Evolutionary conservation across 768 basidiomycete genomes (phyloP).

Genomic region (Leccinum subtestaceum): DNA sequence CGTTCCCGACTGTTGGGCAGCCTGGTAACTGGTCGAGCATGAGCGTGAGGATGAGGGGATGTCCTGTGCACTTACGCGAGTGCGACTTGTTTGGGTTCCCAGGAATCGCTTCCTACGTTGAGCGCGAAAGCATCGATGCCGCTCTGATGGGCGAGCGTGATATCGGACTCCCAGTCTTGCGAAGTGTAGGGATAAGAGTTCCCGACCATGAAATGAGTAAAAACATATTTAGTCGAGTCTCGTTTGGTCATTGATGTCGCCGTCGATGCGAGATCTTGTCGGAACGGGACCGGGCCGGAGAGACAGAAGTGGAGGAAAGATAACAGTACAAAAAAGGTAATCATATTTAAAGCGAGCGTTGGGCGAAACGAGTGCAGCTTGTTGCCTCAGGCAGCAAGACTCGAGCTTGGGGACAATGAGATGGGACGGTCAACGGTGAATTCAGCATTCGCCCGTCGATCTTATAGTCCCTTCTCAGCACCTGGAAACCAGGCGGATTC

Average conservation of each 20-base stretch:
- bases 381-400: conserved; percentile 16
- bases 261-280: background rate
- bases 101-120: conserved; percentile 63
- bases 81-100: conserved; percentile 60
- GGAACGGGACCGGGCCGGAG: conserved; percentile 17
- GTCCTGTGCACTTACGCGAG: conserved; percentile 49
- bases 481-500: background rate
- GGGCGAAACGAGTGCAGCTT: conserved; percentile 16
- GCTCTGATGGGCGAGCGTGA: conserved; percentile 50
- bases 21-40: conserved; percentile 44
- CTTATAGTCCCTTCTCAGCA: conserved; percentile 6
- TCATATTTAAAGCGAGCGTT: conserved; percentile 18
- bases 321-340: conserved; percentile 11
- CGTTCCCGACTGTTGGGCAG: conserved; percentile 49
- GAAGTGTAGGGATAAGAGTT: conserved; percentile 61
- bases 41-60: conserved; percentile 10
- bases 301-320: conserved; percentile 6
- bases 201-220: conserved; percentile 61
- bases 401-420: background rate
- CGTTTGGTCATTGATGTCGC: conserved; percentile 11
- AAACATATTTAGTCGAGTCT: conserved; percentile 42
- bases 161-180: conserved; percentile 46
- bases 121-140: conserved; percentile 72
- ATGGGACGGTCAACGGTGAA: background rate
- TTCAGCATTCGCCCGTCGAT: background rate